Base-by-base conservation (phyloP, 331 rosid species). In the Rosa hybrid region DNA sequence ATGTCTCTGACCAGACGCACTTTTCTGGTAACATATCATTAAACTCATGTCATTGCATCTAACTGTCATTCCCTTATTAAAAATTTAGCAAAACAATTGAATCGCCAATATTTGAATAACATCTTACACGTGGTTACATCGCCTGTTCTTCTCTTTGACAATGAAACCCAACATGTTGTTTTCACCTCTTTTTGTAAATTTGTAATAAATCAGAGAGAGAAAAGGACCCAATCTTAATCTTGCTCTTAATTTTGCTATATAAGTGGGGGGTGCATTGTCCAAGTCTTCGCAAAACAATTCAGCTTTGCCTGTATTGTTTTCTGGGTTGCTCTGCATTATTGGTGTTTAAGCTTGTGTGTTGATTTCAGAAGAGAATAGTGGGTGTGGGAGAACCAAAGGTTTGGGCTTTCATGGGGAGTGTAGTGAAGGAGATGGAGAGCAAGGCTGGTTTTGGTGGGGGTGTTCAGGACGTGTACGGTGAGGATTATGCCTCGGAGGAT, bases 401-500 rank as follows among this genome's bases (percentile, higher is more conserved):
- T 68, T 83, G 63, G 46, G 81, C 79, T 59, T 85, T 65, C 25
- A 87, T 90, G 95, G 87, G 84, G 82, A 80, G 85, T 48, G 39
- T 84, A 50, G 49, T 87, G 87, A 87, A 90, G 84, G 86, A 89
- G 81, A 81, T 42, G 74, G 80, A 81, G 59, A 68, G 16, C 65
- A 82, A 49, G 77, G 57, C 78, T 65, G 86, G 88, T 60, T 68
- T 68, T 44, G 91, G 89, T 79, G 97, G 91, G 0, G 92, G 94
- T 81, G 83, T 86, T n/a, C 84, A 74, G 72, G 94, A 95, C 72
- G 82, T 85, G 71, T 93, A 93, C 44, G 97, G 94, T 14, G 94
- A 88, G 83, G 94, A 93, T 73, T 63, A 83, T 67, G 97, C 94
- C 86, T 90, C 99, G 0, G 97, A 89, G 80, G 97, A 88, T 59